Base-by-base conservation (phyloP, 1,284 basidiomycete species). In the Cerrena zonata region DNA sequence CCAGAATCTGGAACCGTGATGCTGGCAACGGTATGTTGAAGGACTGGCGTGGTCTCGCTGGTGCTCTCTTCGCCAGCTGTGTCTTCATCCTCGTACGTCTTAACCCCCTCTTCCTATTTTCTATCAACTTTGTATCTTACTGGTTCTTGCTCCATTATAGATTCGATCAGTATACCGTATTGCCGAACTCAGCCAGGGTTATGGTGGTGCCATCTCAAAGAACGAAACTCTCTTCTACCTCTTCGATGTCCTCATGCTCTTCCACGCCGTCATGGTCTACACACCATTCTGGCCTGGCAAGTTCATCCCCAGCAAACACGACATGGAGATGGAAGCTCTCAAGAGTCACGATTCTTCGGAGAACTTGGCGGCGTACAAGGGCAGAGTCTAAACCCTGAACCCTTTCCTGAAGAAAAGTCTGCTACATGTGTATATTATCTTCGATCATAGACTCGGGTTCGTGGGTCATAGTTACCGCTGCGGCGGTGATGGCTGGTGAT, bases 131-230 rank as follows among this genome's bases (percentile, higher is more conserved):
- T 43, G 12, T 41, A 15, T 12, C 5, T 7, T 23, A 15, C 27
- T 5, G 7, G 30, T 34, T 34, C 7, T 7, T 34, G 30, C 30
- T 34, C 30, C 7, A 7, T 34, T 15, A 34, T 46, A 84, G 82
- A 75, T 87, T 56, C 80, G 85, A 60, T 86, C 82, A 38, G 66
- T 77, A 5, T 89, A 80, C 65, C 78, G 86, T 64, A 79, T 79
- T 3, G 72, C 80, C 27, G 84, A 89, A 58, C 70, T 85, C 15
- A 78, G 78, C 4, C 69, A 86, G 66, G 86, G 86, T 23, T 86
- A 76, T 63, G 61, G 65, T 19, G 84, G 85, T 3, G 70, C 72
- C 46, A 71, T 87, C 11, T 74, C 80, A 4, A 84, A 77, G 0
- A 77, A 77, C 18, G 53, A 61, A 50, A 52, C 40, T 26, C 79